Evolutionary conservation across 306 rosid species (phyloP), one percentile per base, ranked within the genome.

Genomic region (Cicer judaicum): DNA sequence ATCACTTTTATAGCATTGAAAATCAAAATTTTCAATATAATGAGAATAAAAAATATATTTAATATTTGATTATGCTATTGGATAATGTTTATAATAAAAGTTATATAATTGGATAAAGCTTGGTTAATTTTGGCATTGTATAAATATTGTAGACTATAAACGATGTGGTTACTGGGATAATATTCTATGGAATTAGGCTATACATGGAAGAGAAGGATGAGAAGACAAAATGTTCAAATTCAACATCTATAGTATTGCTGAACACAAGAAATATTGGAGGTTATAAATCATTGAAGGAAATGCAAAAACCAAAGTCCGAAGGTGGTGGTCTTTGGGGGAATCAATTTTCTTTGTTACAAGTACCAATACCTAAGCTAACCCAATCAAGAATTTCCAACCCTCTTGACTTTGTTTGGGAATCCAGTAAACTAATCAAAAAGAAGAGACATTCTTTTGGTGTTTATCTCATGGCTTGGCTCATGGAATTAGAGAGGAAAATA

Each of bases 231-330:
- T 56, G 39, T 34, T 36, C 87, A 24, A 14, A 83, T 7, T 85
- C 89, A 10, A 80, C 88, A 5, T 82, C 85, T n/a, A 19, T 90
- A 63, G 86, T 87, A 15, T 29, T 88, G 83, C 81, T 88, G 18
- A 90, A 90, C 53, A 88, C 91, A 40, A 84, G 96, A 64, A 73
- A 19, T 42, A 2, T 70, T 40, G 64, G 39, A 11, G 85, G 74
- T 6, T 90, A 90, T 43, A 36, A 63, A 38, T 88, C 91, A 42
- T 38, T 82, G 5, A 39, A 85, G 82, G 91, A 85, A 4, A 90
- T 88, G 91, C 63, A 76, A 9, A 70, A 82, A 5, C 74, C 88
- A 5, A 21, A 73, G 10, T 16, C 67, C 1, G 57, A 82, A 64
- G 34, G 3, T 24, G 18, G 18, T 16, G 34, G 3, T 24, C 56